Evolutionary conservation across 345 rosid species (phyloP).

Genomic region (Eucalyptus erythrocorys): DNA sequence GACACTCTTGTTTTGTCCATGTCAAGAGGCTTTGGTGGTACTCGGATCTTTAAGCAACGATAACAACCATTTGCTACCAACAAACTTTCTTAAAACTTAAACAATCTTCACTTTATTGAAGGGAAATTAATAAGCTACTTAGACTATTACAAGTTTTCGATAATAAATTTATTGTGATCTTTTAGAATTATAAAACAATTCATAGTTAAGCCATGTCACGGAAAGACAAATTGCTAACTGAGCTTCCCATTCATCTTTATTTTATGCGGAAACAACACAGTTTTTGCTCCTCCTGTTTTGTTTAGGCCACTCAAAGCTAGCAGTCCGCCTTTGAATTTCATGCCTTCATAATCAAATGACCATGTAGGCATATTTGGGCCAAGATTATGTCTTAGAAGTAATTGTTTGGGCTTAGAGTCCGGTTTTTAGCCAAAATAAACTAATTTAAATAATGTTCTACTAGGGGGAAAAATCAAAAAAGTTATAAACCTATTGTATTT

Average conservation of each 20-base stretch:
- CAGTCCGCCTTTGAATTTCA: neutral
- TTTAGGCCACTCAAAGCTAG: neutral
- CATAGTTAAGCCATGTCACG: neutral
- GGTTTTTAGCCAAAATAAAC: too few species aligned
- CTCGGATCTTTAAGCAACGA: neutral
- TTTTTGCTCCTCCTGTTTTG: neutral
- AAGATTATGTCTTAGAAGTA: too few species aligned
- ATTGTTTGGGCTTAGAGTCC: too few species aligned
- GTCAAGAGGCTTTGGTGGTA: neutral
- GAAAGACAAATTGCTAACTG: too few species aligned
- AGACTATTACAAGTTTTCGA: neutral
- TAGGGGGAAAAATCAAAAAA: too few species aligned
- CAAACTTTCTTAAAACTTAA: neutral
- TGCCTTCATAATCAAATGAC: neutral
- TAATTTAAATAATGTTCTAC: too few species aligned
- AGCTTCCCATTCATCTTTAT: too few species aligned
- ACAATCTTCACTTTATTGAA: neutral
- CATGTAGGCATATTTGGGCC: too few species aligned
- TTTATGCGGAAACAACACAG: too few species aligned
- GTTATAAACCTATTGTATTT: too few species aligned
- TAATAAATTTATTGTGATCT: neutral
- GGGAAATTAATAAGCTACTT: neutral
- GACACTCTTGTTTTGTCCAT: neutral
- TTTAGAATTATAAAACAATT: neutral
- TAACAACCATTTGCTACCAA: neutral